phyloP scores from a whole-genome alignment of 2,329 filamentous ascomycete genomes.

The Mycosphaerella sp. region DNA sequence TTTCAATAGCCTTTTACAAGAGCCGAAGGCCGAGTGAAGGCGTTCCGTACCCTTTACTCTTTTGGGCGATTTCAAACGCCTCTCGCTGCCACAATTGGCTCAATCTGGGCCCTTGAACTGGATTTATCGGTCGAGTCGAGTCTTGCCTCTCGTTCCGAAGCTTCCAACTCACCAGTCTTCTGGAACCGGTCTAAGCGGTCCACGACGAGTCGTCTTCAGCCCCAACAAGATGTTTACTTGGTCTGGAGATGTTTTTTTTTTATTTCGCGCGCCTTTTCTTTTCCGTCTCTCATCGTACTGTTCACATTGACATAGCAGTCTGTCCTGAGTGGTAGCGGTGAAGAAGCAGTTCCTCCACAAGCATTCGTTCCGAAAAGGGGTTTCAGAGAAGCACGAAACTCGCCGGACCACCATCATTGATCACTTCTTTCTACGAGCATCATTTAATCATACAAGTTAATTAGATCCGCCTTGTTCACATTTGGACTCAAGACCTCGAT shows the following conservation, averaged over 20 bases:
- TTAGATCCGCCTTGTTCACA: too few species aligned
- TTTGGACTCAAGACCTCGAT: too few species aligned
- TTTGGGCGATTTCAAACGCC: slow-evolving; percentile 2
- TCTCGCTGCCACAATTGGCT: slow-evolving; percentile 1
- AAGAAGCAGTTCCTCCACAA: too few species aligned
- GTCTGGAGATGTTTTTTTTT: neutral
- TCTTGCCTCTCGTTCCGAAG: slow-evolving; percentile 1
- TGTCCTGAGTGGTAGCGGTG: too few species aligned
- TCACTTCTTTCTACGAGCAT: too few species aligned
- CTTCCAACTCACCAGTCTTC: neutral
- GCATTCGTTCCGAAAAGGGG: neutral
- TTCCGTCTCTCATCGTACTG: neutral
- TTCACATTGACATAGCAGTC: too few species aligned
- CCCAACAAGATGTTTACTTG: neutral
- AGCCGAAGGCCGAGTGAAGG: slow-evolving; percentile 1
- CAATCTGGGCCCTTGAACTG: too few species aligned
- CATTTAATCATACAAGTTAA: too few species aligned
- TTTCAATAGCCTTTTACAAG: neutral
- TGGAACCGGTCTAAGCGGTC: slow-evolving; percentile 7
- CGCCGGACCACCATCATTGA: slow-evolving; percentile 3
- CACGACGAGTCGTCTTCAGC: neutral
- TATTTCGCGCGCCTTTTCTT: neutral
- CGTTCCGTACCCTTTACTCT: neutral
- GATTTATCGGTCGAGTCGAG: slow-evolving; percentile 1
- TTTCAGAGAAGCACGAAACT: slow-evolving; percentile 3